A percentile compares a stretch with the other conserved stretches of the same genome.
phyloP scores from a whole-genome alignment of 2,329 filamentous ascomycete species.

The Teratosphaeria gauchensis region DNA sequence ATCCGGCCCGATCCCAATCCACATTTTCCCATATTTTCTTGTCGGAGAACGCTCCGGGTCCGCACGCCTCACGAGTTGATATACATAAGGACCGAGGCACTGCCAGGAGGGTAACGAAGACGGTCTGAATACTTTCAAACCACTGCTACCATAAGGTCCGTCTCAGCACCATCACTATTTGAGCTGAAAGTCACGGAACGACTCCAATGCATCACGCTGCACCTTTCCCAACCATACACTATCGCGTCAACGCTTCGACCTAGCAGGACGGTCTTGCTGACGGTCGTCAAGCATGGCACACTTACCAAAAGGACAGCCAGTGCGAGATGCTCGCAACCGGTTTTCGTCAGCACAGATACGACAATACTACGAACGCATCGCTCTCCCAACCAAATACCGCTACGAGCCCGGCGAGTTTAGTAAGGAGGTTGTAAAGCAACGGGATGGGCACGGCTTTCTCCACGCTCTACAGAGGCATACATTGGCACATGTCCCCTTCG shows the following conservation, averaged over 20 bases:
- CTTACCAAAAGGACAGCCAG: neutral
- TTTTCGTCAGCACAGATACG: constrained; percentile 9
- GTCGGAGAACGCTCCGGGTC: neutral
- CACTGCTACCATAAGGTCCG: neutral
- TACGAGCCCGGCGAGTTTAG: constrained; percentile 10
- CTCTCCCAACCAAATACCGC: constrained; percentile 13
- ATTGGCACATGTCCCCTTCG: constrained; percentile 43
- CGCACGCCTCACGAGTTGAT: neutral
- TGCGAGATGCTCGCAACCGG: neutral
- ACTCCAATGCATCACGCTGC: neutral
- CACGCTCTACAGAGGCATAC: constrained; percentile 15
- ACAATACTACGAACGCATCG: constrained; percentile 15
- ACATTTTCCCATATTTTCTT: neutral
- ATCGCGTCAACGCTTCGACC: neutral
- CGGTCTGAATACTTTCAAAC: neutral
- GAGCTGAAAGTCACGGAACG: neutral
- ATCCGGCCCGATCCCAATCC: neutral
- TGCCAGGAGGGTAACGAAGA: neutral
- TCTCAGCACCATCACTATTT: neutral
- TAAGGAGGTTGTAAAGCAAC: constrained; percentile 6
- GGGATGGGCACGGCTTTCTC: constrained; percentile 9
- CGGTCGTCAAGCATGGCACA: neutral
- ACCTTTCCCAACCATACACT: neutral
- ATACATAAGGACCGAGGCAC: neutral
- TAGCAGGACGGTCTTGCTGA: neutral